Evolutionary conservation across 2,329 filamentous ascomycete species (phyloP).

Genomic region (Nemania abortiva): DNA sequence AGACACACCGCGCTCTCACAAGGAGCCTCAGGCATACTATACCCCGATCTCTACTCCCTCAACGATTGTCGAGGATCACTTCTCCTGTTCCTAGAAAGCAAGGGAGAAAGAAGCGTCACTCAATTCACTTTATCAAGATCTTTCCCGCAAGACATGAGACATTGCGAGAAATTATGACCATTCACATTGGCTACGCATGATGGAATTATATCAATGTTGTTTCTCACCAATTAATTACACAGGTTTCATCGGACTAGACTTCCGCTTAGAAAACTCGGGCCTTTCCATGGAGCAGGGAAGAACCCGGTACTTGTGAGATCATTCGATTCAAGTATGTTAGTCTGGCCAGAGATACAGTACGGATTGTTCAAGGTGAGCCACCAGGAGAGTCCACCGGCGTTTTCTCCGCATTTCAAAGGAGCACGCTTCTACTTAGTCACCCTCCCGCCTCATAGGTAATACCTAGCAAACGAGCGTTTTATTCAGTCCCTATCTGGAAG

Average conservation of each 20-base stretch:
- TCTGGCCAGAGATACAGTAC: conserved; percentile 15
- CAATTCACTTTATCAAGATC: not conserved
- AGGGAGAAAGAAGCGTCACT: not conserved
- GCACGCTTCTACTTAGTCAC: conserved; percentile 2
- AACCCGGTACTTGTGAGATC: conserved; percentile 25
- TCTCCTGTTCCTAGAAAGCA: not conserved
- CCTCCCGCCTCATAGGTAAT: not conserved
- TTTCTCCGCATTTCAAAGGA: conserved; percentile 28
- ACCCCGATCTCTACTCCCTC: not conserved
- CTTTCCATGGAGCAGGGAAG: conserved; percentile 19
- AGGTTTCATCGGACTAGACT: not conserved
- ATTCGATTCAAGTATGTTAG: conserved; percentile 15
- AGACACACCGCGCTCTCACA: not conserved
- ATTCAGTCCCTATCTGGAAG: not conserved
- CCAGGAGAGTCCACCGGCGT: conserved; percentile 17
- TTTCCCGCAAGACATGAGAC: not conserved
- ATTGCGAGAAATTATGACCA: not conserved
- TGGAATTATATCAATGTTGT: not conserved
- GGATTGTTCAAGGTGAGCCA: conserved; percentile 16
- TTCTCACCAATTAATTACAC: conserved; percentile 13
- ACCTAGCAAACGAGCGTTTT: not conserved
- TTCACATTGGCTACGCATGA: not conserved
- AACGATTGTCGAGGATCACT: not conserved
- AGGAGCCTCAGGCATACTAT: not conserved
- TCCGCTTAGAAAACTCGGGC: conserved; percentile 5